These are phyloP conservation scores for Dictyostelium capitatum DNA, from an alignment of 78 protist species.

Conservation along the genomic window DNA sequence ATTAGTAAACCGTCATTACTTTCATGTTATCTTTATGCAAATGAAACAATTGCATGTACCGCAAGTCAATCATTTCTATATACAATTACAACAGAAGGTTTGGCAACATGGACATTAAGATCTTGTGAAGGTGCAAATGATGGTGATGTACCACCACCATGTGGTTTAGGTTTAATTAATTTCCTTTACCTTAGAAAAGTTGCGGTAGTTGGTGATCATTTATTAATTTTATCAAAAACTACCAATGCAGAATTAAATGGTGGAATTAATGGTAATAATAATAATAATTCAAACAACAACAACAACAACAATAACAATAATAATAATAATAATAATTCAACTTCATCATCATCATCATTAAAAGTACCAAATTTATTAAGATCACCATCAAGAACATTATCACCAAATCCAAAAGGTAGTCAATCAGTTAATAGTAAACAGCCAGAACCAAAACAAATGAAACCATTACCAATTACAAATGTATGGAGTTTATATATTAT, in stretches of 20 bases:
- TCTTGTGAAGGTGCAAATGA: slow-evolving; percentile 76
- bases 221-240: slow-evolving; percentile 45
- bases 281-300: background rate
- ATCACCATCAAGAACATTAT: slow-evolving; percentile 36
- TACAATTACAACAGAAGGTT: slow-evolving; percentile 38
- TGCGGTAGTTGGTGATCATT: slow-evolving; percentile 70
- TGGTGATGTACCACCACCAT: slow-evolving; percentile 49
- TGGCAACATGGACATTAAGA: slow-evolving; percentile 74
- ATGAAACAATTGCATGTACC: slow-evolving; percentile 44
- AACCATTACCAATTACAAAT: background rate
- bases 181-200: slow-evolving; percentile 5
- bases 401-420: slow-evolving; percentile 54
- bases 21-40: slow-evolving; percentile 51
- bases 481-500: slow-evolving; percentile 43
- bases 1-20: slow-evolving; percentile 46
- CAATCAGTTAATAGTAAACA: slow-evolving; percentile 7
- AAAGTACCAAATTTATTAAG: slow-evolving; percentile 15
- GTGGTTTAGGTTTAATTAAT: slow-evolving; percentile 26
- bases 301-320: background rate
- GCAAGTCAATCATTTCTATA: slow-evolving; percentile 67
- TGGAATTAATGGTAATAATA: background rate
- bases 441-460: slow-evolving; percentile 15
- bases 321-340: background rate
- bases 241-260: background rate
- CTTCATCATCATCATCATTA: background rate